phyloP scores from a whole-genome alignment of 2,329 filamentous ascomycete species.

The Niveomyces coronatus region DNA sequence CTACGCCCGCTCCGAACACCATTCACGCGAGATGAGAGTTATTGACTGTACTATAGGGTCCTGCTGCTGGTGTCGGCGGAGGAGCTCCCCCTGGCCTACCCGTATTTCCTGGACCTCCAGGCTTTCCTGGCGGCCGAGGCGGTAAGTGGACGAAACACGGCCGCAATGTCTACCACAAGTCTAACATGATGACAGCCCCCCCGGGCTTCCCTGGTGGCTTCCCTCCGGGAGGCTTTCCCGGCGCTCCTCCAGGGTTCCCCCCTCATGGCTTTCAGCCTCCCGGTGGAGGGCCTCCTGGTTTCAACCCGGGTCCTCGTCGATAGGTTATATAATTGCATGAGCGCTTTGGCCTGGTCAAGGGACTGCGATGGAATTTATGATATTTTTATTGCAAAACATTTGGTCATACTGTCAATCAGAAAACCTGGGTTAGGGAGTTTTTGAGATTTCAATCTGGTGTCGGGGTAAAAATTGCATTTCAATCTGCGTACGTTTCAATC shows the following conservation, averaged over 20 bases:
- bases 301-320: constrained; percentile 61
- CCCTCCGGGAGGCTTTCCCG: constrained; percentile 33
- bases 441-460: constrained; percentile 11
- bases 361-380: constrained; percentile 16
- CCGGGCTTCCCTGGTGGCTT: constrained; percentile 42
- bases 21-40: neutral
- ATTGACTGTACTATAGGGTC: constrained; percentile 40
- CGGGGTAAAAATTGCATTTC: constrained; percentile 11
- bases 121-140: constrained; percentile 44
- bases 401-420: constrained; percentile 14
- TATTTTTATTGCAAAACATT: constrained; percentile 15
- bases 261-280: constrained; percentile 43
- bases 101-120: constrained; percentile 28
- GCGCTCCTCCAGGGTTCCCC: constrained; percentile 30
- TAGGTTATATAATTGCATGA: constrained; percentile 24
- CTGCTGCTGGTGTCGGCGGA: constrained; percentile 77
- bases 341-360: constrained; percentile 15
- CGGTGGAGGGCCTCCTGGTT: constrained; percentile 55
- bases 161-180: constrained; percentile 6
- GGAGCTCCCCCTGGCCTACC: constrained; percentile 36
- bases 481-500: no score
- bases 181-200: constrained; percentile 29
- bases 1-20: constrained; percentile 9
- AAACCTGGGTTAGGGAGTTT: constrained; percentile 9
- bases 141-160: constrained; percentile 32